Evolutionary conservation across 352 stramenopile genomes (phyloP).

Genomic region (Pythium scleroteichum): DNA sequence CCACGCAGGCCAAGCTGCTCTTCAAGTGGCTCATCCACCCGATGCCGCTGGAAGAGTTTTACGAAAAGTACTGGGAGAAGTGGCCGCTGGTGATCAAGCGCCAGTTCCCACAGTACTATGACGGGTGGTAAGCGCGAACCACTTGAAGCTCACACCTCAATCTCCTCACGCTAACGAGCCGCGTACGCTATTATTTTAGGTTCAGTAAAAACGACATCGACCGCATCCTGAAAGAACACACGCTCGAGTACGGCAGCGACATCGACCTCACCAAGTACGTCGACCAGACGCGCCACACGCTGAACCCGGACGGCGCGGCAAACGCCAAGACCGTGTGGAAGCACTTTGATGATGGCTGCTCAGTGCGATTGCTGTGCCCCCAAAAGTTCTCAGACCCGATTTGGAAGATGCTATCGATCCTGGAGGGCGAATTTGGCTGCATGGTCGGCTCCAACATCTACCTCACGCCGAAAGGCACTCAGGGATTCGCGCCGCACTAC

Average conservation of each 20-base stretch:
- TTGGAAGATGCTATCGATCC: slow-evolving; percentile 90
- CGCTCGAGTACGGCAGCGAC: slow-evolving; percentile 77
- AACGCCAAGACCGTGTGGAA: slow-evolving; percentile 76
- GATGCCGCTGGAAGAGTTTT: slow-evolving; percentile 89
- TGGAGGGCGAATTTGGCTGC: slow-evolving; percentile 93
- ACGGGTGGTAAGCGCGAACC: slow-evolving; percentile 50
- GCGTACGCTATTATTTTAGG: slow-evolving; percentile 14
- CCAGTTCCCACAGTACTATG: slow-evolving; percentile 66
- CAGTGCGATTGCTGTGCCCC: slow-evolving; percentile 91
- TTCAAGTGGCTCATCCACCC: slow-evolving; percentile 88
- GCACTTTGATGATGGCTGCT: slow-evolving; percentile 86
- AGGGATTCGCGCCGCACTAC: slow-evolving; percentile 97
- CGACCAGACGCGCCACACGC: slow-evolving; percentile 69
- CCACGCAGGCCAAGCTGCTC: slow-evolving; percentile 65
- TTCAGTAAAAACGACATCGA: slow-evolving; percentile 75
- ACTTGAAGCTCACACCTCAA: background rate
- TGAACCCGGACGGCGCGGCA: slow-evolving; percentile 58
- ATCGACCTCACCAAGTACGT: slow-evolving; percentile 90
- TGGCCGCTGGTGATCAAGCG: slow-evolving; percentile 87
- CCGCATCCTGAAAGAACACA: slow-evolving; percentile 73
- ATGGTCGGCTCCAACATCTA: slow-evolving; percentile 96
- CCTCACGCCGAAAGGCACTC: slow-evolving; percentile 89
- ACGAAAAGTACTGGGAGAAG: slow-evolving; percentile 93
- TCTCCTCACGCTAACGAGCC: background rate
- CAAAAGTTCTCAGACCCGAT: slow-evolving; percentile 89